Evolutionary conservation across 2,329 filamentous ascomycete species (phyloP), one percentile per base, ranked within the genome.

Genomic region (Nannizziopsis barbatae): DNA sequence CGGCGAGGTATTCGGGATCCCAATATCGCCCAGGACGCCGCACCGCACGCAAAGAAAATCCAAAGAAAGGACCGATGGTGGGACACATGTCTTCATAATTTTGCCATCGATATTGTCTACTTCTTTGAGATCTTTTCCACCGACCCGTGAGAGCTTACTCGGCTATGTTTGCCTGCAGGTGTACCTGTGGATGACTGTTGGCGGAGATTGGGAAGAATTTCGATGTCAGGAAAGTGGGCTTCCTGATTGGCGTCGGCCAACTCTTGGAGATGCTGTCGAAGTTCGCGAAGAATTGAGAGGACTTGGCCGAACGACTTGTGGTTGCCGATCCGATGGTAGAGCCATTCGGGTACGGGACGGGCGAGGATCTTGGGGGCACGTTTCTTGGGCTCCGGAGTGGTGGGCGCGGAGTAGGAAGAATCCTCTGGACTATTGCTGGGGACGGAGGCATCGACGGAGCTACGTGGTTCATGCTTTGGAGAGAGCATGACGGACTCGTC

Each of bases 161-260:
- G 15, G 22, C 22, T 3, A 7, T 27, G 22, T 27, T 27, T 27
- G 4, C 22, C 22, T 3, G 22, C 4, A 27, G 22, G 7, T 27
- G 22, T 4, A 7, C 22, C 22, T 27, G 22, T 7, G n/a, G 33
- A 22, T n/a, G 39, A n/a, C 27, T 41, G 44, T 31, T 49, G 50
- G 15, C 43, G 50, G 49, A 67, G 65, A 4, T 53, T 58, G 1
- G 66, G 66, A 38, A 69, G 51, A 36, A 68, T 66, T 52, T 68
- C 66, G 36, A 69, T 61, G 54, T 69, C 66, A 0, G 66, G 66
- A 44, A 69, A 69, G 43, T 54, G 15, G 53, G 53, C 6, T 53
- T 52, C 37, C 44, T 52, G 37, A 35, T 53, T 18, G 20, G 53
- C 32, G 2, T 45, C 45, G 8, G 40, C 36, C n/a, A 58, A 43